A percentile compares a stretch with the other conserved stretches of the same genome.
Conservation (phyloP, 495 filamentous ascomycete genomes). For the Alectoria sarmentosa region DNA sequence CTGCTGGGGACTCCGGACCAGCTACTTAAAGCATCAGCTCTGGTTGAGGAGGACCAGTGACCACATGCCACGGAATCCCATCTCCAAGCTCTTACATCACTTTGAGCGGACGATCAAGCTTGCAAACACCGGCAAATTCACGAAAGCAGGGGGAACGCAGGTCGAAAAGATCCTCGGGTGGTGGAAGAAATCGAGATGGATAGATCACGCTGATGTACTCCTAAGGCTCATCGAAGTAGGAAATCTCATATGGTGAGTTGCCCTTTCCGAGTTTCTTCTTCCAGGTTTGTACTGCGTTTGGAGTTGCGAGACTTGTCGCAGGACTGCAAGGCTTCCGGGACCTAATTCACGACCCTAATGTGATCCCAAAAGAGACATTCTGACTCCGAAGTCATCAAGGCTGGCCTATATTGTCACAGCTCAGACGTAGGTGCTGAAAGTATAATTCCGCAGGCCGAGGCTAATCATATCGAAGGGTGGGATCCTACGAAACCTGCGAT, state of each 20-base stretch:
- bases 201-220: not conserved
- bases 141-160: not conserved
- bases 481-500: conserved; percentile 8
- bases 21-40: not conserved
- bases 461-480: not conserved
- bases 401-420: conserved; percentile 21
- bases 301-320: not conserved
- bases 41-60: not conserved
- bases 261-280: not conserved
- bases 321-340: not conserved
- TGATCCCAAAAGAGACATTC: not conserved
- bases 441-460: not conserved
- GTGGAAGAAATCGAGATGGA: not conserved
- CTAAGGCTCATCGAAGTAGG: not conserved
- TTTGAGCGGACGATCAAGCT: not conserved
- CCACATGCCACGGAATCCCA: not conserved
- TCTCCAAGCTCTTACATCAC: not conserved
- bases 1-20: conserved; percentile 31
- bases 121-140: not conserved
- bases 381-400: conserved; percentile 1
- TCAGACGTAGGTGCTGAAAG: conserved; percentile 20
- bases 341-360: not conserved
- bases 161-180: not conserved
- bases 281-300: too few species aligned
- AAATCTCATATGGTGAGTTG: not conserved